Base-by-base conservation (phyloP, 2,329 filamentous ascomycete species). In the Penicillium occitanis region DNA sequence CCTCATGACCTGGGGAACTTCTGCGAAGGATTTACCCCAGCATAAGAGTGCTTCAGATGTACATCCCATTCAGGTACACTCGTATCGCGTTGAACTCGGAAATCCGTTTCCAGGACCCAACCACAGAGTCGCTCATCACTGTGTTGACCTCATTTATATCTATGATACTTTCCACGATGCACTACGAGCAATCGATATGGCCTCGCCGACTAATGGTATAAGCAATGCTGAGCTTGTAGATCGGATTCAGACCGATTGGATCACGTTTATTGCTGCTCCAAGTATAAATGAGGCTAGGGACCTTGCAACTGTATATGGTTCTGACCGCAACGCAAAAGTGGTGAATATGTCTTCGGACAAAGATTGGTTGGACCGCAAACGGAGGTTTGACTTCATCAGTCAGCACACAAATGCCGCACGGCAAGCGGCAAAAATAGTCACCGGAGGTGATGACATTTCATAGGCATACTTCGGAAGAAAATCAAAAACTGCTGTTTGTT, bases 141-240 rank as follows among this genome's bases (percentile, higher is more conserved):
- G 57, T 33, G 57, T 46, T 25, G 57, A 60, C 17, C 13, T 60
- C 2, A 28, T 60, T 46, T 60, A 60, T 33, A 25, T 60, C 35
- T 60, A 46, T 60, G 57, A 60, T 46, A 11, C 57, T 60, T 60
- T 60, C 10, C 53, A 40, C 33, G 53, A 58, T 58, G 53, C 25
- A 13, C 33, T 58, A 11, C 33, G 33, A 8, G 53, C 53, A 58
- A 14, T 58, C n/a, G 53, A 58, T 40, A 8, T 19, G 51, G 28
- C 51, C 14, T 55, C 30, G 6, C 51, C 25, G 33, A 58, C 10
- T 2, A 19, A 40, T 40, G 53, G 17, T 7, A 37, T 14, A 25
- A 58, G 53, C 33, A 58, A 58, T 40, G 53, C 53, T 58, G 53
- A 58, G 25, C 53, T 58, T 6, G 53, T 58, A 7, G 13, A 58